Percentiles rank a stretch among this genome's conserved stretches.
Conservation (phyloP, 1,139 yeast genomes). For the Candida tetrigidarum region DNA sequence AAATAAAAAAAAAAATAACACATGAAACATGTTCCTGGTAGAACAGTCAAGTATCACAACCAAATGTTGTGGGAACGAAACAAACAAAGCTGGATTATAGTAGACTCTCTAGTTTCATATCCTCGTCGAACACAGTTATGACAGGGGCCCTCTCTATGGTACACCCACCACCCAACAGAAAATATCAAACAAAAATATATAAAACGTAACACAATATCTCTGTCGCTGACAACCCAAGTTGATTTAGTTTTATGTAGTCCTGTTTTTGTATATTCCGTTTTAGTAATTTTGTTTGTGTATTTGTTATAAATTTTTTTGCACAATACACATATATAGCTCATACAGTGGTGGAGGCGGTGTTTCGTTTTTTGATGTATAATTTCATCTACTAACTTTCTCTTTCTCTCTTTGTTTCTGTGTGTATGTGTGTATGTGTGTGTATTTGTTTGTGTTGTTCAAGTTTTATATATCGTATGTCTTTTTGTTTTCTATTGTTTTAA, state of each 20-base stretch:
- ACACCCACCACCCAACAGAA: too few species aligned
- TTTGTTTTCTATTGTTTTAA: background rate
- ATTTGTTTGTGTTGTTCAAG: background rate
- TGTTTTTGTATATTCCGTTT: too few species aligned
- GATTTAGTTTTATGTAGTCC: too few species aligned
- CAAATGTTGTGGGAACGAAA: background rate
- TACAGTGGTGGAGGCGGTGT: too few species aligned
- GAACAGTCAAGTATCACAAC: background rate
- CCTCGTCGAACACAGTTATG: background rate
- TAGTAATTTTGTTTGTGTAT: too few species aligned
- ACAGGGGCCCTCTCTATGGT: too few species aligned
- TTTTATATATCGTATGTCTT: background rate
- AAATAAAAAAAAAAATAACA: background rate
- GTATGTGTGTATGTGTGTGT: background rate
- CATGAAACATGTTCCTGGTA: conserved; percentile 3
- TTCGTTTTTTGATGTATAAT: background rate
- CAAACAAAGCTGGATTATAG: background rate
- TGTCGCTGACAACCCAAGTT: too few species aligned
- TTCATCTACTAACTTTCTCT: background rate
- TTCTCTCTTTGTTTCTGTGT: too few species aligned
- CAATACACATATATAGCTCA: too few species aligned
- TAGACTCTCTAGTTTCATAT: background rate
- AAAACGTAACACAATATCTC: too few species aligned
- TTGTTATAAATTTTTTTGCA: too few species aligned
- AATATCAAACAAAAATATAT: too few species aligned